Base-by-base conservation (phyloP, 129 eudicot genomes). In the Flaveria ramosissima region DNA sequence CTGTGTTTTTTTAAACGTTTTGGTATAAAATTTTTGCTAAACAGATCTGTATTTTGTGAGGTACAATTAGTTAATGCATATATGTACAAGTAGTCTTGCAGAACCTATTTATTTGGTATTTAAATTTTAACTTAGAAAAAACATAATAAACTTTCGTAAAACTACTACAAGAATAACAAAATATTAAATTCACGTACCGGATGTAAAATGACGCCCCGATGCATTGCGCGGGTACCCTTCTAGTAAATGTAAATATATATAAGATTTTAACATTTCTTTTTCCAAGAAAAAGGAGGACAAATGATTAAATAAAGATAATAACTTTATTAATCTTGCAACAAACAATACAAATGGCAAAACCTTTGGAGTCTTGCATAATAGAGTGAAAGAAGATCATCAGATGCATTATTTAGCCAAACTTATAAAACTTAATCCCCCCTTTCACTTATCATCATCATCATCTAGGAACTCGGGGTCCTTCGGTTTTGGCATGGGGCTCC, bases 401-500 rank as follows among this genome's bases (percentile, higher is more conserved):
- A 55, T 42, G 26, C 79, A 69, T 77, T 77, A 57, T 78, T 69
- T 27, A 4, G 36, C 61, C 79, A 78, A 46, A 70, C 47, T 75
- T 76, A 8, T 20, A 17, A 50, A 60, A 46, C 30, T 74, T 19
- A 8, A 74, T 42, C 53, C 20, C 9, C 48, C 60, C 21, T 66
- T 80, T 55, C 57, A 80, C 20, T 68, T 67, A 57, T 57, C 46
- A 70, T 83, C 82, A 70, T 83, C 82, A 45, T 77, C 86, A 7
- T 56, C 62, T 17, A 83, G 75, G 72, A 90, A 90, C 80, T 88
- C 96, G 21, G 96, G 96, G 41, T 90, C 96, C 23, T 80, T 81
- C 1, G 92, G 96, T 73, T 88, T 90, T 39, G 79, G 85, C 30
- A 90, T 60, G 1, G 88, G 79, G 76, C 85, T 78, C 1, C 74